Evolutionary conservation across 2,329 filamentous ascomycete genomes (phyloP), one percentile per base, ranked within the genome.

Genomic region (Fusarium devonianum): DNA sequence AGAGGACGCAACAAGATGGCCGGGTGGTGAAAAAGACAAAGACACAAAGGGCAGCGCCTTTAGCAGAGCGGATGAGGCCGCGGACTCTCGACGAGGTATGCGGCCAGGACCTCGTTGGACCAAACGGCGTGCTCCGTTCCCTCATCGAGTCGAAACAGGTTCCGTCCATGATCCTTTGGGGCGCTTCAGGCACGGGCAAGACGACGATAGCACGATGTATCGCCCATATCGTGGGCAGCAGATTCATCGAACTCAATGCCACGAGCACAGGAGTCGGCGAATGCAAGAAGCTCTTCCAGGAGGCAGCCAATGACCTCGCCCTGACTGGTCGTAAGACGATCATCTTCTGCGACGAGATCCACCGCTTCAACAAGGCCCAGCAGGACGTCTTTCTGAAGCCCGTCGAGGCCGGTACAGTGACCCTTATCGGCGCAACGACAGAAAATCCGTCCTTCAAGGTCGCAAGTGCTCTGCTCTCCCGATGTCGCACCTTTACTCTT

Each of bases 361-460:
- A 96, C 72, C 80, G 93, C 19, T 96, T 96, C 77, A 89, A 83
- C 62, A 97, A 96, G 73, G 81, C 86, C 0, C 94, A 97, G 70
- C 94, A 99, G 68, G 94, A 97, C 71, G 89, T 97, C 1, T 97
- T 97, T 63, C 78, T 99, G 2, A 90, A 88, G 12, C 93, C 93
- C 0, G 93, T 97, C 16, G 94, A 99, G 73, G 86, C 86, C 1
- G 94, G 94, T 5, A 89, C 89, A 19, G 87, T 99, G 58, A 97
- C 90, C 0, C 78, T 99, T 21, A 94, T 97, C 53, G 94, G 92
- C 9, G 94, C 94, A 6, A 99, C 94, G 4, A 99, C 94, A 0
- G 94, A 99, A 71, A 99, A 99, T 61, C 94, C 94, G 0, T 93
- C 88, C 4, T 97, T 97, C 78, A 93, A 95, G 66, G 85, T 99